Conservation (phyloP, 2,329 filamentous ascomycete species). For the Apiospora aurea region DNA sequence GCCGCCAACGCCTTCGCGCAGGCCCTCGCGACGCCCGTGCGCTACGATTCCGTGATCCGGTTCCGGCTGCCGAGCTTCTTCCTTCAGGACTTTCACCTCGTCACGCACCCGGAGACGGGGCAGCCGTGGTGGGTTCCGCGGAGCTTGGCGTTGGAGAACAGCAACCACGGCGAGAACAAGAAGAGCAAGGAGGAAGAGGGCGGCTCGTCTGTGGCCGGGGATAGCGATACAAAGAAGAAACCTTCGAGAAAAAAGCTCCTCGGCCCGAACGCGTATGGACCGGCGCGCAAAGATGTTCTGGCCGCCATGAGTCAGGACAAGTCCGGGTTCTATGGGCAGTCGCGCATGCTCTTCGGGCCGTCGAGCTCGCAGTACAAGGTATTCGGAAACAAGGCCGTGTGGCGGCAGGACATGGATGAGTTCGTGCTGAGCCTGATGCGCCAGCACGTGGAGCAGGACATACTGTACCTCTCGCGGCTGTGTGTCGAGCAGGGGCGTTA, state of each 20-base stretch:
- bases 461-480: constrained; percentile 49
- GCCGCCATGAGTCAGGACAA: constrained; percentile 30
- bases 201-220: background rate
- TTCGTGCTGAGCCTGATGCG: constrained; percentile 60
- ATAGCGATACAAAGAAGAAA: background rate
- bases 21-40: constrained; percentile 66
- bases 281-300: constrained; percentile 45
- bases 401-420: constrained; percentile 63
- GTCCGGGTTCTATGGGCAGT: constrained; percentile 30
- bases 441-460: constrained; percentile 51
- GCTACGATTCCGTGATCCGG: constrained; percentile 60
- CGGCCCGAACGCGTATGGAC: constrained; percentile 40
- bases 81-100: constrained; percentile 65
- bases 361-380: constrained; percentile 29
- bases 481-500: constrained; percentile 39
- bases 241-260: constrained; percentile 24
- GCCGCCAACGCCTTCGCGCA: constrained; percentile 69
- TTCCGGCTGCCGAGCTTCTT: constrained; percentile 65
- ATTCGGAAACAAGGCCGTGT: constrained; percentile 42
- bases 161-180: background rate
- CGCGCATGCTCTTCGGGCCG: constrained; percentile 28
- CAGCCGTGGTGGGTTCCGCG: constrained; percentile 64
- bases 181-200: constrained; percentile 24
- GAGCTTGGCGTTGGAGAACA: constrained; percentile 41
- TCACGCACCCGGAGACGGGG: constrained; percentile 60